Conservation (phyloP, 441 rosid species). For the Erysimum cheiri region DNA sequence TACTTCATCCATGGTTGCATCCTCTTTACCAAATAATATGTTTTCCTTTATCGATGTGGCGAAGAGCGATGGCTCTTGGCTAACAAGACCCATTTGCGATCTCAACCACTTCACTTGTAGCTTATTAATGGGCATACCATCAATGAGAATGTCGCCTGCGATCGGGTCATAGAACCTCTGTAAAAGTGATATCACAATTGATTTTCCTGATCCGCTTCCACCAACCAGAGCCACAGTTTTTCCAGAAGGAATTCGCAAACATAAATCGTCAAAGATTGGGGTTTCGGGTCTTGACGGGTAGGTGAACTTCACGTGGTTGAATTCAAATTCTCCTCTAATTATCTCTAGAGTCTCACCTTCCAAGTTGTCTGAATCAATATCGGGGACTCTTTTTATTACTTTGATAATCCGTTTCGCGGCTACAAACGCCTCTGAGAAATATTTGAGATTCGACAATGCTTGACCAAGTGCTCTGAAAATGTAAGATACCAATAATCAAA, state of each 20-base stretch:
- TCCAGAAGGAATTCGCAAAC: conserved; percentile 62
- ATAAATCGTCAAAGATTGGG: conserved; percentile 57
- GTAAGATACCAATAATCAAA: neutral
- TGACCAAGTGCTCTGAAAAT: conserved; percentile 65
- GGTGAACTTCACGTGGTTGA: conserved; percentile 57
- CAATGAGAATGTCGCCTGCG: conserved; percentile 66
- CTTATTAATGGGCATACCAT: conserved; percentile 59
- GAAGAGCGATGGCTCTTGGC: conserved; percentile 80
- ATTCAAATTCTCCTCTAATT: conserved; percentile 61
- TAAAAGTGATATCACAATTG: conserved; percentile 70
- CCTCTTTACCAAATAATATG: neutral
- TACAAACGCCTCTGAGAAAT: conserved; percentile 63
- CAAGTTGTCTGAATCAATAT: conserved; percentile 59
- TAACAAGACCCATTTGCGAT: conserved; percentile 86
- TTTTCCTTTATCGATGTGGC: conserved; percentile 35
- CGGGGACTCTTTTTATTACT: conserved; percentile 66
- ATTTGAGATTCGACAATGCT: conserved; percentile 65
- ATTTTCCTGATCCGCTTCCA: conserved; percentile 84
- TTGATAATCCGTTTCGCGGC: conserved; percentile 65
- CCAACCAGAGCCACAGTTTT: conserved; percentile 77
- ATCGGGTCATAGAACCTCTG: conserved; percentile 80
- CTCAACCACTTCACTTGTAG: conserved; percentile 74
- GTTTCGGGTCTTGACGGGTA: conserved; percentile 80
- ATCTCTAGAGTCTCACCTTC: conserved; percentile 54
- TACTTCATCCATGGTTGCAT: neutral